phyloP scores from a whole-genome alignment of 2,329 filamentous ascomycete species.

The Ceratocystis smalleyi region DNA sequence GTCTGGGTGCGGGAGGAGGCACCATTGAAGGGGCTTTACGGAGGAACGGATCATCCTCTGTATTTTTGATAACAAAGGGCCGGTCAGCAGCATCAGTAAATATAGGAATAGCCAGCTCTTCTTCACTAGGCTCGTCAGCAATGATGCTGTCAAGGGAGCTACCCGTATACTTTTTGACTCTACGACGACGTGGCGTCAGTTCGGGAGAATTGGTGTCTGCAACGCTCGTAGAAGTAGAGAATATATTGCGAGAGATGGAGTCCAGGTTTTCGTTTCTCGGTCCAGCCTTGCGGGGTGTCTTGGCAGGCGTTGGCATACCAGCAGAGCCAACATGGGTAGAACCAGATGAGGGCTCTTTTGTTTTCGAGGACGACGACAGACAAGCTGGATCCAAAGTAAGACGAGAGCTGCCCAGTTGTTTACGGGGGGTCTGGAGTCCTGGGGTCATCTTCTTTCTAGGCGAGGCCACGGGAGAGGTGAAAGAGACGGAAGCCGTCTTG shows the following conservation, averaged over 20 bases:
- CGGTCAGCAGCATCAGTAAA: slow-evolving; percentile 70
- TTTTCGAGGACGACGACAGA: slow-evolving; percentile 27
- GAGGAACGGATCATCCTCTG: slow-evolving; percentile 57
- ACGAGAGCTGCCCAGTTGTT: slow-evolving; percentile 7
- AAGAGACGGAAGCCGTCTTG: slow-evolving; percentile 12
- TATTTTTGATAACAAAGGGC: slow-evolving; percentile 51
- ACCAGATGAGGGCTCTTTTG: slow-evolving; percentile 22
- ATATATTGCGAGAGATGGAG: slow-evolving; percentile 45
- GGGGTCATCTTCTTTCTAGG: slow-evolving; percentile 21
- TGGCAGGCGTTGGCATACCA: slow-evolving; percentile 57
- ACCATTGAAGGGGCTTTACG: slow-evolving; percentile 27
- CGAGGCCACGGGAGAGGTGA: slow-evolving; percentile 21
- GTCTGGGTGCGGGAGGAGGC: slow-evolving; percentile 24
- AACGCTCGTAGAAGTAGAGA: slow-evolving; percentile 22
- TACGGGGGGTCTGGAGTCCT: slow-evolving; percentile 28
- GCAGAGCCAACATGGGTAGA: slow-evolving; percentile 33
- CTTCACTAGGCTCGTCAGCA: slow-evolving; percentile 36
- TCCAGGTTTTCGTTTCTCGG: slow-evolving; percentile 37
- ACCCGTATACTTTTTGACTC: slow-evolving; percentile 41
- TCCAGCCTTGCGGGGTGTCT: slow-evolving; percentile 55
- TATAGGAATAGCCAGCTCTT: slow-evolving; percentile 50
- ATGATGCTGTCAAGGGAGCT: slow-evolving; percentile 30
- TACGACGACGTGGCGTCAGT: slow-evolving; percentile 42
- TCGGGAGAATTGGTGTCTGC: slow-evolving; percentile 35
- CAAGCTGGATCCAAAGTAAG: slow-evolving; percentile 31